Percentiles rank a stretch among this genome's conserved stretches.
phyloP scores from a whole-genome alignment of 2,329 filamentous ascomycete species.

The Beauveria sp. region DNA sequence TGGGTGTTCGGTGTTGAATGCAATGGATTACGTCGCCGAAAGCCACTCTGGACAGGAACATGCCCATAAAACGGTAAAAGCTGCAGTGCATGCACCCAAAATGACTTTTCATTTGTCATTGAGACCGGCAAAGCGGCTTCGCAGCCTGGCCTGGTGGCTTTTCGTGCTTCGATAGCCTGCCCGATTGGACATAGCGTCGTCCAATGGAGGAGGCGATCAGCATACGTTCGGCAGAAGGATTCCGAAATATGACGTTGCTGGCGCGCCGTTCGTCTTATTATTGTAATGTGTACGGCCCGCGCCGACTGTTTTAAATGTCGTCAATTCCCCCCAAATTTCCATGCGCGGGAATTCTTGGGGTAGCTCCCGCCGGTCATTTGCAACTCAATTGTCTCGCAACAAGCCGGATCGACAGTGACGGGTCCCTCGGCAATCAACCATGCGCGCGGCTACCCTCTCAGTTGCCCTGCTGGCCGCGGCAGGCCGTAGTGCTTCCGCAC shows the following conservation, averaged over 20 bases:
- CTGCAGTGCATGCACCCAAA: not conserved
- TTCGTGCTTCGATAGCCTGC: not conserved
- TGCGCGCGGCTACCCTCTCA: not conserved
- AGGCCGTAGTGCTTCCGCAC: not conserved
- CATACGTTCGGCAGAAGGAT: not conserved
- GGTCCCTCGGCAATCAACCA: not conserved
- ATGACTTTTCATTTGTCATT: slow-evolving; percentile 2
- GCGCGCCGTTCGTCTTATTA: not conserved
- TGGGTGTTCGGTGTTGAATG: too few species aligned
- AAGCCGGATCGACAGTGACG: not conserved
- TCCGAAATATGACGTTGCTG: not conserved
- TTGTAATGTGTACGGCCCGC: too few species aligned
- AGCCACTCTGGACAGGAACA: not conserved
- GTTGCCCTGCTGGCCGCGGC: not conserved
- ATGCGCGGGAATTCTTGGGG: not conserved
- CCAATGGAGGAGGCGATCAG: not conserved
- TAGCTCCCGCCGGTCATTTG: not conserved
- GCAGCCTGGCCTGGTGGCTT: not conserved
- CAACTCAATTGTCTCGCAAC: not conserved
- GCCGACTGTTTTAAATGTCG: not conserved
- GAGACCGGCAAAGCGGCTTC: not conserved
- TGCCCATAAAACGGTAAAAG: not conserved
- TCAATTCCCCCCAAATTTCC: not conserved
- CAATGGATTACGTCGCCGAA: not conserved
- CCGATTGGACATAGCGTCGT: not conserved